Evolutionary conservation across 306 rosid genomes (phyloP), one percentile per base, ranked within the genome.

Genomic region (Carpinus fangiana): DNA sequence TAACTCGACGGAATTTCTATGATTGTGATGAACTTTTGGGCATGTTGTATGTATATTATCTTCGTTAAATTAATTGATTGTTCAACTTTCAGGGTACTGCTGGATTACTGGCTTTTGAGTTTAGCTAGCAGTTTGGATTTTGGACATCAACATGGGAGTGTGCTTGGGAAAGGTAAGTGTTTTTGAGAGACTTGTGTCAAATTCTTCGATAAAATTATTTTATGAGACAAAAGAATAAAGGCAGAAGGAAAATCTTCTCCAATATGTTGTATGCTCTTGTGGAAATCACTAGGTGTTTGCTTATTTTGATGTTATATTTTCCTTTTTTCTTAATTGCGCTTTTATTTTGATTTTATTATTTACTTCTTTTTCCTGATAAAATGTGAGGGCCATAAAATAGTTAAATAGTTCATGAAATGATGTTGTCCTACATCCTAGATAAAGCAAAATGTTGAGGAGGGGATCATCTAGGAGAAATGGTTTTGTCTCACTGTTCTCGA

Each of bases 91-190:
- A 82, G 84, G 84, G 53, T 77, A 73, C 76, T 45, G 43, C 45
- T 72, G 20, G 77, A 31, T 41, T 76, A 5, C 57, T 14, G 79
- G 72, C 31, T 45, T 76, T 79, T 3, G 48, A 79, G 70, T 73
- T 78, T 12, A 62, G 65, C 66, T 12, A 62, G 65, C 60, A 82
- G 75, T 86, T 83, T 54, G 82, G 65, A 77, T 52, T 62, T 75
- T 55, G 74, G 80, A 76, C 72, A 53, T 57, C 81, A 83, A 81
- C 16, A 95, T 95, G 98, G 98, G 98, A 83, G 75, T 78, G 79
- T 95, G 98, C 52, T 9, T 68, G 60, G 54, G 77, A 81, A 91
- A 90, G 98, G 98, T 95, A 18, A 76, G 91, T 56, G 71, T 48
- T 62, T 36, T 51, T 50, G 60, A 18, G 46, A 36, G 43, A 23